phyloP scores from a whole-genome alignment of 2,329 filamentous ascomycete species.

The Pyricularia sp. region DNA sequence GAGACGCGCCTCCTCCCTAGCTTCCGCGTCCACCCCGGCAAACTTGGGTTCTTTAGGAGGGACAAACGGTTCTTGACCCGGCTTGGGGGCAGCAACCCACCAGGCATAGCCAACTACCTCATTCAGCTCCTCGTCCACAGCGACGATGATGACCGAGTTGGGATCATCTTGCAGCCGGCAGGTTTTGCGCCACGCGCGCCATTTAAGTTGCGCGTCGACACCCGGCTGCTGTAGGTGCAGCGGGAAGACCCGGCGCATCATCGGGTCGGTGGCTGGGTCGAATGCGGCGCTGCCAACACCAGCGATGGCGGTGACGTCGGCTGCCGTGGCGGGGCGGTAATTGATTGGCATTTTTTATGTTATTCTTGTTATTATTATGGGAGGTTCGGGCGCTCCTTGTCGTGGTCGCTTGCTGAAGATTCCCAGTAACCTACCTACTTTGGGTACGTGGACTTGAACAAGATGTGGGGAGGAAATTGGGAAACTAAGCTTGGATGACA shows the following conservation, averaged over 20 bases:
- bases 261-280: constrained; percentile 10
- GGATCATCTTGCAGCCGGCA: constrained; percentile 7
- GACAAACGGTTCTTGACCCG: background rate
- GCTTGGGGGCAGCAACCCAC: constrained; percentile 11
- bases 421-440: too few relatives aligned
- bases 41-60: constrained; percentile 3
- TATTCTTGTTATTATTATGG: background rate
- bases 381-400: too few relatives aligned
- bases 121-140: constrained; percentile 7
- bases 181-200: constrained; percentile 11
- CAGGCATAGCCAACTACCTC: constrained; percentile 13
- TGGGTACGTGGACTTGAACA: too few relatives aligned
- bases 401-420: too few relatives aligned
- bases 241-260: constrained; percentile 11
- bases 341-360: constrained; percentile 14
- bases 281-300: constrained; percentile 15
- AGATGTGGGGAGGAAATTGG: too few relatives aligned
- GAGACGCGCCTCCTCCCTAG: constrained; percentile 7
- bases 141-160: constrained; percentile 11
- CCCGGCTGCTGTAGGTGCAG: constrained; percentile 8
- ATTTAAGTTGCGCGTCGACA: constrained; percentile 6
- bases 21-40: constrained; percentile 9
- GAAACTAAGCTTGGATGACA: too few relatives aligned
- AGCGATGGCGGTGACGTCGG: constrained; percentile 16
- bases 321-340: constrained; percentile 15